phyloP scores from a whole-genome alignment of 208 protist genomes.

The Leishmania arabica region DNA sequence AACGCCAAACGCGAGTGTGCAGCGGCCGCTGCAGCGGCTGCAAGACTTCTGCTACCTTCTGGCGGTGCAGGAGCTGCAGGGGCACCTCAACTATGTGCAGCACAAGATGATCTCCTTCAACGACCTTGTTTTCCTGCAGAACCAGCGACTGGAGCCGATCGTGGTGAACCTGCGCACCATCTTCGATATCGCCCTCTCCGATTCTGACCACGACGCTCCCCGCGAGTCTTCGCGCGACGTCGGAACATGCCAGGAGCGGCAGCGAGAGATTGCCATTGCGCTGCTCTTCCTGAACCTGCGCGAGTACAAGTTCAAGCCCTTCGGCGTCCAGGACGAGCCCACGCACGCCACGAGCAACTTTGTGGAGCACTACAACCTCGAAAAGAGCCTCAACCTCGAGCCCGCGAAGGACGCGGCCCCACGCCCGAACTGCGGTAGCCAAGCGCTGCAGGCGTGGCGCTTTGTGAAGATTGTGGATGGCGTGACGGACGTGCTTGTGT shows the following conservation, averaged over 20 bases:
- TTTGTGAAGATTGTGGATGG: slow-evolving; percentile 87
- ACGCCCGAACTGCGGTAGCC: background rate
- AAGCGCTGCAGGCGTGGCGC: slow-evolving; percentile 30
- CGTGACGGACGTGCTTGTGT: slow-evolving; percentile 85
- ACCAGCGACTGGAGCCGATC: slow-evolving; percentile 58
- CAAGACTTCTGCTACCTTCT: slow-evolving; percentile 88
- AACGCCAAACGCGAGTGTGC: slow-evolving; percentile 53
- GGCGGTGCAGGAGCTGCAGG: slow-evolving; percentile 86
- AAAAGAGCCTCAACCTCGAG: slow-evolving; percentile 35
- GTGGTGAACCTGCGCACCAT: slow-evolving; percentile 43
- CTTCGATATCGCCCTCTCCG: background rate
- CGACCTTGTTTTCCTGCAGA: slow-evolving; percentile 86
- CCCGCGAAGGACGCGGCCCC: slow-evolving; percentile 7
- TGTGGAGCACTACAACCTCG: slow-evolving; percentile 83
- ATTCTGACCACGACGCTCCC: background rate
- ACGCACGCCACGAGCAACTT: slow-evolving; percentile 74
- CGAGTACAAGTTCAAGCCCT: slow-evolving; percentile 88
- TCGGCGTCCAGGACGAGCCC: slow-evolving; percentile 64
- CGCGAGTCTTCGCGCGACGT: background rate
- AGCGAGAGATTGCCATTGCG: slow-evolving; percentile 48
- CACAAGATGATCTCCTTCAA: slow-evolving; percentile 83
- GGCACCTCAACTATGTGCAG: slow-evolving; percentile 87
- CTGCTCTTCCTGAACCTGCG: slow-evolving; percentile 74
- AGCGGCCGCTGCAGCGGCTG: slow-evolving; percentile 75
- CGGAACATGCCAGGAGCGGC: slow-evolving; percentile 10